Evolutionary conservation across 2,329 filamentous ascomycete genomes (phyloP), one percentile per base, ranked within the genome.

Genomic region (Beauveria australis): DNA sequence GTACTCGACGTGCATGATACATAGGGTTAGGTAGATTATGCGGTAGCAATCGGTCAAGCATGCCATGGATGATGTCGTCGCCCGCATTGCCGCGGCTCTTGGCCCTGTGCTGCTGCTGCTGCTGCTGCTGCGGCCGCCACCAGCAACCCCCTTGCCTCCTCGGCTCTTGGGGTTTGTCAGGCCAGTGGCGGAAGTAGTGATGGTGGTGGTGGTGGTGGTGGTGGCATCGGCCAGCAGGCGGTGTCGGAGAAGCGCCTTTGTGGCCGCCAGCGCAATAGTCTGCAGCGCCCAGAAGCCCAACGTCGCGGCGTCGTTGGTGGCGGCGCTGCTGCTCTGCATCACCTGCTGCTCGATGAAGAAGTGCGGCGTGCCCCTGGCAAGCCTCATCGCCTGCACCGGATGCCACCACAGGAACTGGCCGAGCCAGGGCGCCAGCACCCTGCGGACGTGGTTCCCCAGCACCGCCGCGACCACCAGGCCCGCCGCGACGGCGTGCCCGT

Each of bases 391-490:
- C 30, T 70, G 72, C 59, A 72, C 66, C 12, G 73, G 73, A 24
- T 65, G 65, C 61, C 64, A 60, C 64, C 70, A 70, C 14, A 70
- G 53, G 37, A 70, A 73, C 24, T 69, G 64, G 3, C 68, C 70
- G 0, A 73, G 61, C 65, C 63, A 68, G 7, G 71, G 73, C 12
- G 59, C 47, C 0, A 76, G 60, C n/a, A 70, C 65, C 22, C 72
- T 67, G 5, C 74, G 71, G 18, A 75, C 66, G 64, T 79, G 76
- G 68, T 78, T 72, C 28, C 72, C 47, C 14, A 77, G 61, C 18
- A 74, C 69, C 54, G 76, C 76, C 44, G 70, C 66, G 16, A 69
- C 44, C 48, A 75, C 66, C 53, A 69, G 67, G 1, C 65, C 63
- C 14, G 72, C 64, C 1, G 66, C 66, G 5, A 63, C 58, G 8